Base-by-base conservation (phyloP, 352 stramenopile species). In the Phytophthora quininea region DNA sequence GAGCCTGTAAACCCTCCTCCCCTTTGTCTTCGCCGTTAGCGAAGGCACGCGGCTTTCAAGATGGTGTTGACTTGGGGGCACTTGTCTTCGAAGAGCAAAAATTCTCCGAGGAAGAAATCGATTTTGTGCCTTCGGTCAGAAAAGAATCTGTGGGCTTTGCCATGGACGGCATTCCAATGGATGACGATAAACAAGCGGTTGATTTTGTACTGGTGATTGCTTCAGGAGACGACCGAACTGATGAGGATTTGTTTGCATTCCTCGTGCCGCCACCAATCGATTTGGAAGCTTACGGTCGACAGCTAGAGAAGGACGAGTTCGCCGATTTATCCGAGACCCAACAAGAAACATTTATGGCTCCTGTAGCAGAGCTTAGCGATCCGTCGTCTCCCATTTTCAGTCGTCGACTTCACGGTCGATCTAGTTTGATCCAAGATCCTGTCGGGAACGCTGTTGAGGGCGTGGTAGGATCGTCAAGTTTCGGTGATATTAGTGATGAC, bases 191-290 rank as follows among this genome's bases (percentile, higher is more conserved):
- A 15, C 71, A 76, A 2, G 59, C 73, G 15, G 86, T 96, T 14
- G 88, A 96, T 58, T 96, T 93, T 62, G 72, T 96, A 19, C 61
- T 96, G 3, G 83, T 96, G n/a, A 93, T 94, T 40, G 86, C 88
- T 0, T 94, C 88, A 1, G 88, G 88, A 6, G 86, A 96, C 50
- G 86, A 93, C 31, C 82, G 86, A 11, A 93, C 83, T 2, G 88
- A 96, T 56, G 88, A 96, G 76, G 88, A 96, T 62, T 48, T 96
- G 51, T 96, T 96, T 58, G 67, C 82, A 1, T 81, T 91, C 43
- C 61, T 96, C 3, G 86, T 93, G 4, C 88, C 88, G 0, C 86
- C 88, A 4, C 88, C 88, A 30, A 91, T 96, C 38, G 88, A 96
- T 65, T 58, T 96, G 32, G 84, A 92, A 42, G 88, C 82, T 24